These are phyloP conservation scores for Trichaptum fuscoviolaceum DNA, from an alignment of 768 basidiomycete genomes.

Conservation along the genomic window DNA sequence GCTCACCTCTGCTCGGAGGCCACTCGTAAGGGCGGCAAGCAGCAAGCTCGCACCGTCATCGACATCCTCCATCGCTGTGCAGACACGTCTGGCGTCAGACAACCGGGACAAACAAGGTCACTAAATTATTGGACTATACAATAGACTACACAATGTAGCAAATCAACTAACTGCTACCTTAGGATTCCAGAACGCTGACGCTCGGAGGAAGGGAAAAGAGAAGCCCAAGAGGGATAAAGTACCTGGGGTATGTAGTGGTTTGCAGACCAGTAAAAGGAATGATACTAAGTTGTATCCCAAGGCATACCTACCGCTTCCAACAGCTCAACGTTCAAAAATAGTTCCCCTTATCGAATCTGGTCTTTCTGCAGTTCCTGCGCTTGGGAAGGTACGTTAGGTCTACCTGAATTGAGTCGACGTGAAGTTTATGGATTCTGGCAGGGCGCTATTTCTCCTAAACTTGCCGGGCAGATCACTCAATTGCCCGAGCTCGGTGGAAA, in stretches of 20 bases:
- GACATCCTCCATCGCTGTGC: neutral
- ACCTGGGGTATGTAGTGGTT: neutral
- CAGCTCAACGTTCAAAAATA: neutral
- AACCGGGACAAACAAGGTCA: neutral
- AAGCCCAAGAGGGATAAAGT: neutral
- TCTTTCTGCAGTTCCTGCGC: neutral
- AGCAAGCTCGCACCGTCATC: neutral
- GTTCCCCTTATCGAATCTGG: neutral
- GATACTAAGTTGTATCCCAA: neutral
- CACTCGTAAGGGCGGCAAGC: neutral
- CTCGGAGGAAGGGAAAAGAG: neutral
- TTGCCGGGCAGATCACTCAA: constrained; percentile 35
- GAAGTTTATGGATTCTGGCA: neutral
- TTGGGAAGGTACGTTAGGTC: neutral
- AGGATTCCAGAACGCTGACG: neutral
- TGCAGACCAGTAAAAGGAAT: neutral
- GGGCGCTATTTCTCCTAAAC: neutral
- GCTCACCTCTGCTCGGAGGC: neutral
- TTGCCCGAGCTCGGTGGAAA: constrained; percentile 42
- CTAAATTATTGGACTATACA: neutral
- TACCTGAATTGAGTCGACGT: neutral
- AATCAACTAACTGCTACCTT: neutral
- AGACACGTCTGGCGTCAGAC: neutral
- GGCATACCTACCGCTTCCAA: neutral
- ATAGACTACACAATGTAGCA: neutral